Percentiles rank a stretch among this genome's conserved stretches.
phyloP scores from a whole-genome alignment of 2,329 filamentous ascomycete species.

The Macrophomina tecta region DNA sequence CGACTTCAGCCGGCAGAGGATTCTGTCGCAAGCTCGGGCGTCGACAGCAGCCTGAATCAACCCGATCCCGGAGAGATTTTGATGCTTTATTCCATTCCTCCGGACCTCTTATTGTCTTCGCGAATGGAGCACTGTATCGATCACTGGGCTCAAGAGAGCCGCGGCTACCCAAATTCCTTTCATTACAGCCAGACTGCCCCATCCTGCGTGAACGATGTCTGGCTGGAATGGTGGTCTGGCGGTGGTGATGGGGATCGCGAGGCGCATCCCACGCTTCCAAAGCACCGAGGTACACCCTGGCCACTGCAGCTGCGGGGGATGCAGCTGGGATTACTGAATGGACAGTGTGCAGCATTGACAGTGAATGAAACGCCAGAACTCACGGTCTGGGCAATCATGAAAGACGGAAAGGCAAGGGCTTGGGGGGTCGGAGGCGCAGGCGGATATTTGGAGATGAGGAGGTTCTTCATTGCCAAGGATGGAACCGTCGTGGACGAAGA shows the following conservation, averaged over 20 bases:
- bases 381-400: slow-evolving; percentile 60
- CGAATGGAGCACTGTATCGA: slow-evolving; percentile 36
- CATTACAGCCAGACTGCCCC: too few species aligned
- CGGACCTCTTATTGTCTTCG: slow-evolving; percentile 52
- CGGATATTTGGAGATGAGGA: slow-evolving; percentile 24
- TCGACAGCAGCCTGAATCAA: slow-evolving; percentile 44
- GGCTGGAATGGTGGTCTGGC: slow-evolving; percentile 19
- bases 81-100: slow-evolving; percentile 51
- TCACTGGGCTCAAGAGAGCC: background rate
- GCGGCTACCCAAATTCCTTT: background rate
- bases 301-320: slow-evolving; percentile 58
- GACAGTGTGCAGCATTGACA: slow-evolving; percentile 57
- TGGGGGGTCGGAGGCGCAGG: slow-evolving; percentile 52
- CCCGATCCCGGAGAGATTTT: slow-evolving; percentile 27
- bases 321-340: slow-evolving; percentile 52
- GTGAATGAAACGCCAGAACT: slow-evolving; percentile 54
- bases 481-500: slow-evolving; percentile 36
- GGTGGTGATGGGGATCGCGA: slow-evolving; percentile 29
- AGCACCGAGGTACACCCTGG: slow-evolving; percentile 43
- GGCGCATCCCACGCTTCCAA: slow-evolving; percentile 25
- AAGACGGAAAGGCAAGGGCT: slow-evolving; percentile 51
- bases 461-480: slow-evolving; percentile 34
- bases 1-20: background rate
- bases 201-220: slow-evolving; percentile 28
- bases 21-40: slow-evolving; percentile 36